phyloP scores from a whole-genome alignment of 2,329 filamentous ascomycete species.

The Aspergillus pseudotamarii region DNA sequence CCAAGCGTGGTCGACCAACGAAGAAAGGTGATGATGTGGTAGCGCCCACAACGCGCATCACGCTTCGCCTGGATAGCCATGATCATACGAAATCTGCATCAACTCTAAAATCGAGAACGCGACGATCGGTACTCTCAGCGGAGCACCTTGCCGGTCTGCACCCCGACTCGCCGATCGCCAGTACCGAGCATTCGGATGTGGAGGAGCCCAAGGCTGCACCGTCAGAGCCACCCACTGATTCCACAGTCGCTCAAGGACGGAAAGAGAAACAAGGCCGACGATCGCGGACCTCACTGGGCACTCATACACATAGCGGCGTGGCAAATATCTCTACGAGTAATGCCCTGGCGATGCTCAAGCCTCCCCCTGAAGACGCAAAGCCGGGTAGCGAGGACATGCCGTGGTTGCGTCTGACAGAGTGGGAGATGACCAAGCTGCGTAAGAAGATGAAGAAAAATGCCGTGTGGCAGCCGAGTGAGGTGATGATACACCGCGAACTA shows the following conservation, averaged over 20 bases:
- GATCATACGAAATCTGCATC: constrained; percentile 19
- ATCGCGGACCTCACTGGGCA: constrained; percentile 20
- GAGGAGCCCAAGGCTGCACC: constrained; percentile 36
- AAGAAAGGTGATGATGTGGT: constrained; percentile 40
- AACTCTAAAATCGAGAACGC: constrained; percentile 40
- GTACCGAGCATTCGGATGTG: constrained; percentile 49
- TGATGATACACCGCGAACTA: constrained; percentile 68
- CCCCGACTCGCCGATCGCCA: constrained; percentile 49
- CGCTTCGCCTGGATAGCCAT: constrained; percentile 42
- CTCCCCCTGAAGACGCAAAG: constrained; percentile 61
- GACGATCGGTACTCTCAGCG: constrained; percentile 38
- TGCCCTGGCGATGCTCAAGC: constrained; percentile 60
- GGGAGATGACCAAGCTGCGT: constrained; percentile 67
- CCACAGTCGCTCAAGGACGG: constrained; percentile 35
- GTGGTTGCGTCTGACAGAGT: constrained; percentile 67
- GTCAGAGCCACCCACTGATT: constrained; percentile 21
- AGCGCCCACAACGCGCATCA: constrained; percentile 42
- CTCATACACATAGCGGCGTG: constrained; percentile 6
- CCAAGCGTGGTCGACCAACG: constrained; percentile 43
- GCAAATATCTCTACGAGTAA: constrained; percentile 64
- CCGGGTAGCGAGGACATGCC: constrained; percentile 64
- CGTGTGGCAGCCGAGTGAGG: constrained; percentile 68
- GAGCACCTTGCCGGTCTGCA: constrained; percentile 42
- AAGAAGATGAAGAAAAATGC: constrained; percentile 74
- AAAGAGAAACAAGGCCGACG: constrained; percentile 45